Base-by-base conservation (phyloP, 129 eudicot genomes). In the Helianthus tuberosus region DNA sequence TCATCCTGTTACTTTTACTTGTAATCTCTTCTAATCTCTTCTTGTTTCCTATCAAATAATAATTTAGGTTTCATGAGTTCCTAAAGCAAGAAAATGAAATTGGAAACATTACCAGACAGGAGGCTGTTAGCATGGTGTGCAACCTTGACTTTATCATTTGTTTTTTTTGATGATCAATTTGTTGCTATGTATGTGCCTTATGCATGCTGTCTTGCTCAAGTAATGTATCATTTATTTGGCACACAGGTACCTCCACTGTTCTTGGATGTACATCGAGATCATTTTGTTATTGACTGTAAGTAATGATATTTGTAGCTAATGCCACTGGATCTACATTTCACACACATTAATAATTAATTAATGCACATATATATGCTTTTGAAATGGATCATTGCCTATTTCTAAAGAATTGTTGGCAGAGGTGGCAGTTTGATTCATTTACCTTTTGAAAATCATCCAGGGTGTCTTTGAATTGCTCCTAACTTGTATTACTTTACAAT, bases 81-180 rank as follows among this genome's bases (percentile, higher is more conserved):
- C 74, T 94, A 65, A 94, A 94, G 91, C 96, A 84, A 76, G 96
- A 87, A 80, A 91, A 94, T 80, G 99, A 94, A 86, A 87, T 91
- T 73, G 99, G 99, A 78, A 94, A 91, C 82, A 87, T 94, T 66
- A 94, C 99, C 2, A 89, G 99, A 54, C 99, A 94, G 81, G 99
- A 94, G 86, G 96, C 99, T 85, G 99, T 94, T 70, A 94, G 99
- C 91, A 94, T 94, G 99, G 99, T 94, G 70, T 36, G 89, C 16
- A 63, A 64, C 64, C 63, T 73, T 54, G 14, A 39, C 11, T 20
- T 20, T 41, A 41, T 27, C 23, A 20, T 20, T 20, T 20, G 23
- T 20, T 20, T 20, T 13, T 73, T 54, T 14, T 27, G 17, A 35
- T 47, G 61, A 74, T 57, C 59, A 52, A 55, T 15, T 44, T 39